phyloP scores from a whole-genome alignment of 2,329 filamentous ascomycete genomes.

The Chaetomium strumarium region DNA sequence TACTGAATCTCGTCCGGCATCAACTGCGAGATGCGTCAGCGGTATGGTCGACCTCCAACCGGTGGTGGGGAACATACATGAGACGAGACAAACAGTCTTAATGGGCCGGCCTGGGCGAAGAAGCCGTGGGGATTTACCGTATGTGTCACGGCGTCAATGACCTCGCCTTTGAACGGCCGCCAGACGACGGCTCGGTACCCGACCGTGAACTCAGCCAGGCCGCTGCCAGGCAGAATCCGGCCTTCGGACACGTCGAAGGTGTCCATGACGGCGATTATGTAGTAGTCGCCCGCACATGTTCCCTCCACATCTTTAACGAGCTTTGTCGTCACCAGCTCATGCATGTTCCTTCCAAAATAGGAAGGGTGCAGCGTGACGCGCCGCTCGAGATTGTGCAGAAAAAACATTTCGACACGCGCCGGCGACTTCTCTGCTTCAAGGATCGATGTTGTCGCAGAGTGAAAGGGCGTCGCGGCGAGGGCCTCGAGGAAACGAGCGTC shows the following conservation, averaged over 20 bases:
- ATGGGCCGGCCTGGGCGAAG: conserved; percentile 75
- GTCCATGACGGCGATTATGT: conserved; percentile 97
- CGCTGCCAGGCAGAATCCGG: conserved; percentile 84
- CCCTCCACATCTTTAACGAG: conserved; percentile 92
- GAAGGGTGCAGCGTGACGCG: conserved; percentile 93
- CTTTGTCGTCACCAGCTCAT: conserved; percentile 82
- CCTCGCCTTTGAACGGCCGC: conserved; percentile 97
- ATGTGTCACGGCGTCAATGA: conserved; percentile 88
- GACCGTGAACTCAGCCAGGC: conserved; percentile 89
- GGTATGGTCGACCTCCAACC: not conserved
- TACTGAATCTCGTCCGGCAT: conserved; percentile 91
- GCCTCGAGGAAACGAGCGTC: too few species aligned
- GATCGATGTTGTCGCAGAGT: not conserved
- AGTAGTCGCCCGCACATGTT: conserved; percentile 90
- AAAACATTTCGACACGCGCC: conserved; percentile 95
- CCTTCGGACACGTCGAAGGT: conserved; percentile 92
- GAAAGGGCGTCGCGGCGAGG: not conserved
- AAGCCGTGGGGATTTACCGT: conserved; percentile 90
- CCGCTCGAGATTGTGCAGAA: conserved; percentile 94
- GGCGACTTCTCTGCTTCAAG: too few species aligned
- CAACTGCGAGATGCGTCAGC: conserved; percentile 49
- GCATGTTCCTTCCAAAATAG: conserved; percentile 92
- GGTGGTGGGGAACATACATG: conserved; percentile 54
- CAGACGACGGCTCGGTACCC: conserved; percentile 94
- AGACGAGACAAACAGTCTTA: conserved; percentile 73